Evolutionary conservation across 2,329 filamentous ascomycete species (phyloP), one percentile per base, ranked within the genome.

Genomic region (Hortaea sp.): DNA sequence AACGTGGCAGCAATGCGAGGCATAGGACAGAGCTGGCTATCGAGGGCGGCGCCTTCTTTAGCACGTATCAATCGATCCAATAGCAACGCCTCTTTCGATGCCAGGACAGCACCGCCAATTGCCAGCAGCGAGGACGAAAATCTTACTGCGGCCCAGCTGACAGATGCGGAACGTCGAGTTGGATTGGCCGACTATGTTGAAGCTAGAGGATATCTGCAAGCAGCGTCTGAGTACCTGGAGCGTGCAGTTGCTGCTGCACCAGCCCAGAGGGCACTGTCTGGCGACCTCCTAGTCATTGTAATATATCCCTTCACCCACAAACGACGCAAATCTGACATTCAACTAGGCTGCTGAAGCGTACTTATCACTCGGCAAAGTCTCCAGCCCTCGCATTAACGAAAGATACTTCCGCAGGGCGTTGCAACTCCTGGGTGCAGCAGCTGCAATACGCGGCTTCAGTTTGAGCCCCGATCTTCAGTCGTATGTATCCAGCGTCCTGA

Each of bases 281-380:
- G 72, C 27, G 59, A 66, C 43, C 56, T 77, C 6, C 62, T 76
- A 12, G 61, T 67, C 35, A 65, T 62, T 32, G 73, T 74, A 56
- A 39, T 35, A 4, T 9, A 4, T 12, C 4, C 55, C 66, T 62
- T 10, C 13, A 12, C 13, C n/a, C 9, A 35, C 32, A 12, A 4
- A 35, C 9, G n/a, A 35, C 9, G 9, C 9, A 12, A 35, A 9
- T 10, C 32, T 35, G 32, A 35, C 37, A 31, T 11, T 37, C 20
- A 37, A 49, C 2, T 49, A 74, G 70, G 67, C 72, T 31, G 73
- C 73, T 13, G 73, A 76, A 61, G 69, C 72, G 31, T 68, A 68
- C 48, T 76, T 76, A 69, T 74, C 69, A 44, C 55, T 76, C 11
- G 73, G 73, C 10, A 76, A 75, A 46, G 71, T 73, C 1, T 71